phyloP scores from a whole-genome alignment of 148 eudicot species.

The Talinum fruticosum region DNA sequence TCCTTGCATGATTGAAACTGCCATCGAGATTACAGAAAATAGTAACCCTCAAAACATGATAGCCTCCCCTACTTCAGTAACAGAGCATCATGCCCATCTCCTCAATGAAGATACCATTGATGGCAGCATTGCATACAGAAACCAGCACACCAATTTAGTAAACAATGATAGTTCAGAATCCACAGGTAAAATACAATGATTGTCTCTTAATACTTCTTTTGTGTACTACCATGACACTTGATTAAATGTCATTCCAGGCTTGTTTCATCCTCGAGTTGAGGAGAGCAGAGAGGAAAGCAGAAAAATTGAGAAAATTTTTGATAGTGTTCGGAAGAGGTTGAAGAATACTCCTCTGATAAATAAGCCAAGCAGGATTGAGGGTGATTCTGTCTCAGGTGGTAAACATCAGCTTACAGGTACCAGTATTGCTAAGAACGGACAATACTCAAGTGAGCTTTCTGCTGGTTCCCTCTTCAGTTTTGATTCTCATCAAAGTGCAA shows the following conservation, averaged over 20 bases:
- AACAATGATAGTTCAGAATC: slow-evolving; percentile 31
- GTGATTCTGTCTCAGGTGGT: slow-evolving; percentile 19
- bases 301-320: slow-evolving; percentile 40
- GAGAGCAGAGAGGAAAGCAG: slow-evolving; percentile 30
- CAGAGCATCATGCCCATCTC: slow-evolving; percentile 19
- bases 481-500: slow-evolving; percentile 16
- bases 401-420: slow-evolving; percentile 10
- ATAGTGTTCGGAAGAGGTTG: slow-evolving; percentile 54
- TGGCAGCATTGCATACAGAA: slow-evolving; percentile 13
- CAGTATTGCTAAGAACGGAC: slow-evolving; percentile 14
- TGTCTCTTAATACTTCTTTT: background rate
- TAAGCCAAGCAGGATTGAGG: slow-evolving; percentile 28
- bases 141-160: slow-evolving; percentile 23
- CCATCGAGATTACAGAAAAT: slow-evolving; percentile 25
- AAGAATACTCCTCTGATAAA: slow-evolving; percentile 43
- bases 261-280: slow-evolving; percentile 29
- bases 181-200: slow-evolving; percentile 17
- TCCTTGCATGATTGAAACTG: slow-evolving; percentile 19
- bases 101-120: slow-evolving; percentile 18
- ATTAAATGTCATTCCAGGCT: slow-evolving; percentile 26
- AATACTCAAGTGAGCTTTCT: slow-evolving; percentile 4
- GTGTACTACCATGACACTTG: background rate
- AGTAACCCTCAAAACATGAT: slow-evolving; percentile 17
- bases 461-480: slow-evolving; percentile 8
- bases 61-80: slow-evolving; percentile 24